phyloP scores from a whole-genome alignment of 306 rosid genomes.

The Herpetospermum pedunculosum region DNA sequence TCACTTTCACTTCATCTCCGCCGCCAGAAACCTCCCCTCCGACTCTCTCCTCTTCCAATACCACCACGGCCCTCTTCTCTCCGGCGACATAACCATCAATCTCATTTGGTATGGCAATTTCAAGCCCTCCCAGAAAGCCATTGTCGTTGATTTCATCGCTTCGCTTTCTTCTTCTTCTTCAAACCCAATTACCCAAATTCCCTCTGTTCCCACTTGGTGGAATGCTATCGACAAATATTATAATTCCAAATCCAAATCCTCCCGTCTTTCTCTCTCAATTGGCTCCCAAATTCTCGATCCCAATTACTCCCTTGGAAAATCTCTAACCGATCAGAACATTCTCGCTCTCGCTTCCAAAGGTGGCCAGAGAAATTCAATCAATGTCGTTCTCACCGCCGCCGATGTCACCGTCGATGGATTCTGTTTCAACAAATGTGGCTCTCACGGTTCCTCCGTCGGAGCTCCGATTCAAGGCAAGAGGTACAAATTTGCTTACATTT shows the following conservation, averaged over 20 bases:
- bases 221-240: conserved; percentile 29
- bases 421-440: conserved; percentile 44
- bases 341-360: conserved; percentile 34
- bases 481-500: conserved; percentile 23
- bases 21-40: conserved; percentile 21
- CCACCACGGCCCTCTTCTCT: conserved; percentile 67
- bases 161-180: conserved; percentile 45
- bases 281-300: conserved; percentile 31
- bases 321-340: conserved; percentile 27
- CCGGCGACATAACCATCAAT: conserved; percentile 34
- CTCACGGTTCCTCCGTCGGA: conserved; percentile 26
- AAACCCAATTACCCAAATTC: conserved; percentile 13
- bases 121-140: conserved; percentile 49
- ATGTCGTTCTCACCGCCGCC: conserved; percentile 36
- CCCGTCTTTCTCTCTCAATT: conserved; percentile 10
- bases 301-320: conserved; percentile 31
- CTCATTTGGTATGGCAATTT: conserved; percentile 70
- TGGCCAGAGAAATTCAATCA: conserved; percentile 21
- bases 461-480: conserved; percentile 12
- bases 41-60: conserved; percentile 19
- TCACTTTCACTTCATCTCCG: conserved; percentile 20
- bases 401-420: conserved; percentile 44
- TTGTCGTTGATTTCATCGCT: conserved; percentile 52
- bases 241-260: background rate
- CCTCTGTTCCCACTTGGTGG: conserved; percentile 52